These are phyloP conservation scores for Solanum piurae DNA, from an alignment of 257 asterid species.

Conservation along the genomic window DNA sequence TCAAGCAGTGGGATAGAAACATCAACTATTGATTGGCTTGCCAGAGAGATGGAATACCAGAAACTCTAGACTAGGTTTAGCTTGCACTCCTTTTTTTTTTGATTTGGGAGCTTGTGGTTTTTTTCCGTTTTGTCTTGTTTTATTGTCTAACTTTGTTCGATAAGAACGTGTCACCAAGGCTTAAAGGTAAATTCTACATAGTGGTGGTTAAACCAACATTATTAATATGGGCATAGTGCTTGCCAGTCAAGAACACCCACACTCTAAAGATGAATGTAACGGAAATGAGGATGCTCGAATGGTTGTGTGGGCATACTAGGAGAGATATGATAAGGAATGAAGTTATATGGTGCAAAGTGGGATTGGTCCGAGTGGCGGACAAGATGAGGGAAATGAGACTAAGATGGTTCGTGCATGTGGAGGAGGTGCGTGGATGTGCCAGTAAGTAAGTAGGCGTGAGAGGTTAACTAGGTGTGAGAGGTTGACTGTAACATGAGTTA, in stretches of 20 bases:
- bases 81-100: background rate
- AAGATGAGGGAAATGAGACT: background rate
- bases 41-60: background rate
- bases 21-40: background rate
- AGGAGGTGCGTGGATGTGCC: background rate
- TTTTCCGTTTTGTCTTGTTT: background rate
- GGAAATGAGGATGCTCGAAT: background rate
- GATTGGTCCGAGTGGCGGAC: background rate
- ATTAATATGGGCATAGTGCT: background rate
- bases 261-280: background rate
- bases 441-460: background rate
- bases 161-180: background rate
- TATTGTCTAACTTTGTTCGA: background rate
- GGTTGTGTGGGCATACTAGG: background rate
- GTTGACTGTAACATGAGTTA: background rate
- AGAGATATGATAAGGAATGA: background rate
- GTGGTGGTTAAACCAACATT: background rate
- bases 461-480: background rate
- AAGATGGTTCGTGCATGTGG: background rate
- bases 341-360: background rate
- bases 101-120: background rate
- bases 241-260: background rate
- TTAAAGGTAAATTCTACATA: background rate
- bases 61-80: background rate
- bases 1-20: background rate